Percentiles rank a stretch among this genome's conserved stretches.
These are phyloP conservation scores for Canavalia gladiata DNA, from an alignment of 306 rosid genomes.

Conservation along the genomic window DNA sequence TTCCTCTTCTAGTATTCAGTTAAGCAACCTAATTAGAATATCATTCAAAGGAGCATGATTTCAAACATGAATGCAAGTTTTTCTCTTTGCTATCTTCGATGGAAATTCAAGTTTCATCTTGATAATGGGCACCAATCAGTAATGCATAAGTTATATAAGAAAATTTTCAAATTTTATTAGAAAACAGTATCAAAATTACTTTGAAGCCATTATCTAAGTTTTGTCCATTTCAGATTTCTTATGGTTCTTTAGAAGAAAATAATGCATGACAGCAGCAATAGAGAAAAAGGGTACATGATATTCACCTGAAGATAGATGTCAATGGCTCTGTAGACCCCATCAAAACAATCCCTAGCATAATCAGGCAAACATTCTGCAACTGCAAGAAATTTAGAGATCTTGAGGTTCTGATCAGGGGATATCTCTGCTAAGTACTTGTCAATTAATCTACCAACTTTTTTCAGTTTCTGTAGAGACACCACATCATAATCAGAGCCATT, in stretches of 20 bases:
- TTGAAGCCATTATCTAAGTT: too few species aligned
- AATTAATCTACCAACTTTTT: constrained; percentile 68
- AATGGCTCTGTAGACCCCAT: constrained; percentile 80
- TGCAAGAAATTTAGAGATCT: constrained; percentile 72
- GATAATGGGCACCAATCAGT: too few species aligned
- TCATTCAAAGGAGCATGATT: not conserved
- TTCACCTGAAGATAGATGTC: constrained; percentile 82
- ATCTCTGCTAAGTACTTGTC: constrained; percentile 78
- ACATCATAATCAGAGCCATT: constrained; percentile 41
- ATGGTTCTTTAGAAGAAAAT: constrained; percentile 14
- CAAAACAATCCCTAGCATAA: constrained; percentile 72
- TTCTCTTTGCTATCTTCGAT: not conserved
- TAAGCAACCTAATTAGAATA: too few species aligned
- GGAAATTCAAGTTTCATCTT: too few species aligned
- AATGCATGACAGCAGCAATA: not conserved
- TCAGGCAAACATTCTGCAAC: constrained; percentile 78
- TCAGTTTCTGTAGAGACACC: constrained; percentile 56
- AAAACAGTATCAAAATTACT: too few species aligned
- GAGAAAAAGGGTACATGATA: not conserved
- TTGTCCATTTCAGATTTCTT: not conserved
- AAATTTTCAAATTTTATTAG: too few species aligned
- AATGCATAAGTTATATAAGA: too few species aligned
- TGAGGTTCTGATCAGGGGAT: constrained; percentile 78
- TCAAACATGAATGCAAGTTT: not conserved
- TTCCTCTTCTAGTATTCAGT: not conserved